phyloP scores from a whole-genome alignment of 2,329 filamentous ascomycete genomes.

The Fusarium tanahbumbuense region DNA sequence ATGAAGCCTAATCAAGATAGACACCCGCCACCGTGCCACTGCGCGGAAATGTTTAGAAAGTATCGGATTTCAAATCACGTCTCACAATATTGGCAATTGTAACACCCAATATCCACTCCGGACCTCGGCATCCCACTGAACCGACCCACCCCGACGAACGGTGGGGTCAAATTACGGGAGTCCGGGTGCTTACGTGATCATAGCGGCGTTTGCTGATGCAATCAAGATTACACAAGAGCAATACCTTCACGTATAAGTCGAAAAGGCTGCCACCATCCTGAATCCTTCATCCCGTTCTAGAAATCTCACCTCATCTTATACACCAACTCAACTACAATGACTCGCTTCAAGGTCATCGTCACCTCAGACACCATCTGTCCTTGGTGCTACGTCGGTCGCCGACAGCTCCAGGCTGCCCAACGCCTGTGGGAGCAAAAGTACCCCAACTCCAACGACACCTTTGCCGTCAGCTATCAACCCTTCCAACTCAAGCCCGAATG shows the following conservation, averaged over 20 bases:
- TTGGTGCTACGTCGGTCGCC: constrained; percentile 63
- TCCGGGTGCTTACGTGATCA: constrained; percentile 33
- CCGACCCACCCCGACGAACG: constrained; percentile 13
- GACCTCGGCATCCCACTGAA: constrained; percentile 34
- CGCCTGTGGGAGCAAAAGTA: constrained; percentile 54
- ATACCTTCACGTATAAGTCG: constrained; percentile 23
- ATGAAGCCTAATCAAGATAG: background rate
- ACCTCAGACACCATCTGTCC: constrained; percentile 64
- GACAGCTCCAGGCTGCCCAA: constrained; percentile 60
- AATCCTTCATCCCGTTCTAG: background rate
- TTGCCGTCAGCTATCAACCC: constrained; percentile 60
- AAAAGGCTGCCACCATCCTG: background rate
- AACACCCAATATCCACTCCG: constrained; percentile 11
- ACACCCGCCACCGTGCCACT: background rate
- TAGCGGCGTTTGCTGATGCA: constrained; percentile 14
- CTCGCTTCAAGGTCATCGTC: constrained; percentile 60
- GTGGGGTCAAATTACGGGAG: constrained; percentile 11
- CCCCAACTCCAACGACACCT: constrained; percentile 68
- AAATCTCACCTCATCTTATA: constrained; percentile 3
- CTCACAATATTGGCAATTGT: constrained; percentile 5
- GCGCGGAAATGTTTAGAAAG: background rate
- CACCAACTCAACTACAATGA: constrained; percentile 63
- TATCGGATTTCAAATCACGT: constrained; percentile 16
- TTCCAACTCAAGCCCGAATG: constrained; percentile 57
- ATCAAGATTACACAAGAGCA: constrained; percentile 18